These are phyloP conservation scores for Podila horticola DNA, from an alignment of 192 early-diverging fungal species.

Conservation along the genomic window DNA sequence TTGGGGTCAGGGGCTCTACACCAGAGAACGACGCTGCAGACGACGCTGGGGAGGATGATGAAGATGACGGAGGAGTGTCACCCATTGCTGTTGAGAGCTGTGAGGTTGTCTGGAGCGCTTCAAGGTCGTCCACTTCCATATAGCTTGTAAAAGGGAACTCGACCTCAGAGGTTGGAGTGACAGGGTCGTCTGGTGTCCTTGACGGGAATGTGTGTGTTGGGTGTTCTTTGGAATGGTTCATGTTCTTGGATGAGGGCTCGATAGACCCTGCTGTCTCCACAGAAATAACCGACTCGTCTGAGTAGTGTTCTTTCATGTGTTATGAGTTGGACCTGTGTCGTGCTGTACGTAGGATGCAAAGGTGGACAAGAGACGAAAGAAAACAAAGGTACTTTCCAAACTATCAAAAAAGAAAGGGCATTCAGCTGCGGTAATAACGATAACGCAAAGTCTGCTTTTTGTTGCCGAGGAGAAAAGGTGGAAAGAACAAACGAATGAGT, in stretches of 20 bases:
- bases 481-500: too few relatives aligned
- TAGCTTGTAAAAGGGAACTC: not conserved
- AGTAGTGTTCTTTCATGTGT: not conserved
- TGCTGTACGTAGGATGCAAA: too few relatives aligned
- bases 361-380: not conserved
- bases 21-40: slow-evolving; percentile 1
- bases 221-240: not conserved
- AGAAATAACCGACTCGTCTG: not conserved
- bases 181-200: not conserved
- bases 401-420: too few relatives aligned
- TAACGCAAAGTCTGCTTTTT: too few relatives aligned
- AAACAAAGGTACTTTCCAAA: too few relatives aligned
- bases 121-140: not conserved
- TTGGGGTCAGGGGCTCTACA: slow-evolving; percentile 1
- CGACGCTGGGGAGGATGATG: not conserved
- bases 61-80: not conserved
- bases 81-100: not conserved
- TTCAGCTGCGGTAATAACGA: too few relatives aligned
- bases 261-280: not conserved
- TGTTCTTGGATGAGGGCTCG: not conserved
- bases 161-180: not conserved
- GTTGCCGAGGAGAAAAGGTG: too few relatives aligned
- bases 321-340: not conserved
- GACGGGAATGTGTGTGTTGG: not conserved
- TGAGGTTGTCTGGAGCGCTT: not conserved